A percentile compares a stretch with the other conserved stretches of the same genome.
These are phyloP conservation scores for Aspergillus chevalieri DNA, from an alignment of 2,329 filamentous ascomycete genomes.

Conservation along the genomic window DNA sequence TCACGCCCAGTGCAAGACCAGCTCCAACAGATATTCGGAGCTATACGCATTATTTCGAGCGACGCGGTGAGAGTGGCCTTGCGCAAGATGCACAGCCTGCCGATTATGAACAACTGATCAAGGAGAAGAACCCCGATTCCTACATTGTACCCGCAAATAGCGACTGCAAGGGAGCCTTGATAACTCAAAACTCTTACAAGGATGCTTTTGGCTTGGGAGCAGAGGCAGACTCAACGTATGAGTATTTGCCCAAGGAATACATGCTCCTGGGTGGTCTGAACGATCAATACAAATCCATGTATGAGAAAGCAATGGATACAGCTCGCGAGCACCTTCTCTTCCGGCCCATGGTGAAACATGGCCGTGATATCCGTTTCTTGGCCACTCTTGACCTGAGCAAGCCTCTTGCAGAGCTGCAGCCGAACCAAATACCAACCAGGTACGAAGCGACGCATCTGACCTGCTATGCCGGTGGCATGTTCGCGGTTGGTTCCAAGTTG, in stretches of 20 bases:
- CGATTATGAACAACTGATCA: slow-evolving; percentile 12
- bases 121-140: slow-evolving; percentile 7
- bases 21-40: slow-evolving; percentile 19
- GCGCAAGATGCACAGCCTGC: slow-evolving; percentile 24
- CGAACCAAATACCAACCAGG: slow-evolving; percentile 26
- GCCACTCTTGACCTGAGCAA: slow-evolving; percentile 24
- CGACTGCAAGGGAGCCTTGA: slow-evolving; percentile 36
- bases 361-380: slow-evolving; percentile 37
- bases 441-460: slow-evolving; percentile 53
- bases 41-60: slow-evolving; percentile 19
- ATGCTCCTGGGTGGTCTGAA: slow-evolving; percentile 41
- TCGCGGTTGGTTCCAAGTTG: slow-evolving; percentile 53
- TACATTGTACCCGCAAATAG: slow-evolving; percentile 9
- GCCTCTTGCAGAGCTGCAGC: slow-evolving; percentile 12
- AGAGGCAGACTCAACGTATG: slow-evolving; percentile 44
- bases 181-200: slow-evolving; percentile 24
- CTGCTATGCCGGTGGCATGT: slow-evolving; percentile 59
- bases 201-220: slow-evolving; percentile 41
- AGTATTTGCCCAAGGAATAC: slow-evolving; percentile 47
- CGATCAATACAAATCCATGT: slow-evolving; percentile 40
- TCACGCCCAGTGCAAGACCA: slow-evolving; percentile 6
- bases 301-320: slow-evolving; percentile 35
- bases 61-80: slow-evolving; percentile 14
- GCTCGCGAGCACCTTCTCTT: slow-evolving; percentile 39
- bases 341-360: slow-evolving; percentile 40